Evolutionary conservation across 805 yeast genomes (phyloP).

Genomic region (Ogataea nitratoaversa): DNA sequence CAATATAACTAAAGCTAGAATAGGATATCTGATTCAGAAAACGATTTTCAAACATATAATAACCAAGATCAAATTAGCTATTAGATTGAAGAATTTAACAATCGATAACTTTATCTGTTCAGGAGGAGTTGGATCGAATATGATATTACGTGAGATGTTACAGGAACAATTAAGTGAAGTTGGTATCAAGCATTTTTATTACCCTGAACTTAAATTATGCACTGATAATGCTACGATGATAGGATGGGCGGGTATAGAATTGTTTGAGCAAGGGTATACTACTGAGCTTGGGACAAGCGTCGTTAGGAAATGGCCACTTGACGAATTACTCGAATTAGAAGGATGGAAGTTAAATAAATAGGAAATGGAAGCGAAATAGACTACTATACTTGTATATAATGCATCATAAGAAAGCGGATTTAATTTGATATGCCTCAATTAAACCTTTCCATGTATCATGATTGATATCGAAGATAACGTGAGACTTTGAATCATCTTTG

Average conservation of each 20-base stretch:
- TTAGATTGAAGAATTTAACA: conserved; percentile 37
- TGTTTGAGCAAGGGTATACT: conserved; percentile 53
- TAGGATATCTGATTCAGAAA: conserved; percentile 59
- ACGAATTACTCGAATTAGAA: conserved; percentile 42
- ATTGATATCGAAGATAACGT: conserved; percentile 71
- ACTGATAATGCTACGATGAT: conserved; percentile 97
- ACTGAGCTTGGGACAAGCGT: conserved; percentile 60
- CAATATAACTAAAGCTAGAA: conserved; percentile 33
- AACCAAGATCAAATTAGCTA: conserved; percentile 53
- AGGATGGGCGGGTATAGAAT: conserved; percentile 94
- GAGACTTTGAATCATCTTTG: conserved; percentile 37
- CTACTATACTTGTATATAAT: too few relatives aligned
- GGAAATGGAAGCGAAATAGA: too few relatives aligned
- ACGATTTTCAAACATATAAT: conserved; percentile 70
- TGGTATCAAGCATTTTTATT: conserved; percentile 41
- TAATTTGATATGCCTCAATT: conserved; percentile 51
- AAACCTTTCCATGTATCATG: conserved; percentile 60
- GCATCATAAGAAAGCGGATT: conserved; percentile 39
- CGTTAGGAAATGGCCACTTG: conserved; percentile 77
- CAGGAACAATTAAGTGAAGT: conserved; percentile 31
- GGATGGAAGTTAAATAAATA: too few relatives aligned
- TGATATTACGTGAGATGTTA: conserved; percentile 47
- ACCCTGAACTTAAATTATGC: conserved; percentile 70
- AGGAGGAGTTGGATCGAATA: conserved; percentile 92
- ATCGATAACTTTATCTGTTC: conserved; percentile 64